These are phyloP conservation scores for Carex parvula DNA, from an alignment of 176 grass and related monocot genomes.

Conservation along the genomic window DNA sequence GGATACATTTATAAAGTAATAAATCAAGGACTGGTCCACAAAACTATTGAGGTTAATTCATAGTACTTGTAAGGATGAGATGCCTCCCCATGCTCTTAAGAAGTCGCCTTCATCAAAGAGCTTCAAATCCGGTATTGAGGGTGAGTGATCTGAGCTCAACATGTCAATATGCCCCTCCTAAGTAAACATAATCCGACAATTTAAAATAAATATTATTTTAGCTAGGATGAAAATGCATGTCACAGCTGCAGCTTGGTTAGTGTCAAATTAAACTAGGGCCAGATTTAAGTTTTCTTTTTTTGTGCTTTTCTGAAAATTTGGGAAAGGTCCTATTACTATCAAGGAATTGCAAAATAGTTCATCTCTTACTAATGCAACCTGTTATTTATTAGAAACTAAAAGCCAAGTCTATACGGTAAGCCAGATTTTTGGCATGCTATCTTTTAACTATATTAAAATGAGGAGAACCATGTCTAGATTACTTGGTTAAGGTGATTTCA, in stretches of 20 bases:
- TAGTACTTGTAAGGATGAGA: slow-evolving; percentile 89
- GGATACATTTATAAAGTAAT: not conserved
- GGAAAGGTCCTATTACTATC: not conserved
- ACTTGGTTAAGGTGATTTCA: too few relatives aligned
- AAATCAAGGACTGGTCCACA: not conserved
- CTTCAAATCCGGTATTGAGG: slow-evolving; percentile 78
- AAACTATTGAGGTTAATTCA: not conserved
- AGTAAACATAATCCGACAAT: not conserved
- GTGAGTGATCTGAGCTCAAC: slow-evolving; percentile 99
- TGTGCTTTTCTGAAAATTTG: not conserved
- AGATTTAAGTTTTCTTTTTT: not conserved
- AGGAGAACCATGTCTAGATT: too few relatives aligned
- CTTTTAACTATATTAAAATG: not conserved
- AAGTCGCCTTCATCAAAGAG: slow-evolving; percentile 89
- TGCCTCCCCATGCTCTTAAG: slow-evolving; percentile 94
- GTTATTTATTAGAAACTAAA: not conserved
- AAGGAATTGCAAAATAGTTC: not conserved
- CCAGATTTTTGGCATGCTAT: not conserved
- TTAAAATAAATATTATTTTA: not conserved
- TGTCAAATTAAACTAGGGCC: not conserved
- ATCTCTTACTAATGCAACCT: not conserved
- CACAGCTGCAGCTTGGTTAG: not conserved
- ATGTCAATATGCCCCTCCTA: slow-evolving; percentile 95
- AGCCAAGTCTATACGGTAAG: not conserved
- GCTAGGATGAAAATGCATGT: not conserved